Evolutionary conservation across 306 rosid species (phyloP).

Genomic region (Malus fusca): DNA sequence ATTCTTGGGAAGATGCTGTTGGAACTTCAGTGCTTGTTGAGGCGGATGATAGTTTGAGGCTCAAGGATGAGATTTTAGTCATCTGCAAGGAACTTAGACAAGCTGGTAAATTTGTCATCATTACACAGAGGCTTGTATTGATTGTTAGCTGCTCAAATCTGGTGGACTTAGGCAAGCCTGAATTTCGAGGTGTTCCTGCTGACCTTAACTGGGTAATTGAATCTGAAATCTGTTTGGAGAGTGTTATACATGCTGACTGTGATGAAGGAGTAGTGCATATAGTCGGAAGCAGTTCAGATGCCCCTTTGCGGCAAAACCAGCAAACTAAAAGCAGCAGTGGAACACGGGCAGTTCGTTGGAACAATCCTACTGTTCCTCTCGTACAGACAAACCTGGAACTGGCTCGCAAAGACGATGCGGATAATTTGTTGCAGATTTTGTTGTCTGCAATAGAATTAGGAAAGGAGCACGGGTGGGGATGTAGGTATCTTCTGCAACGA

Average conservation of each 20-base stretch:
- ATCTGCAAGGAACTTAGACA: conserved; percentile 75
- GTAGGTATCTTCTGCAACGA: conserved; percentile 64
- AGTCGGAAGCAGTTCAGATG: conserved; percentile 74
- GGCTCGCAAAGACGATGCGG: conserved; percentile 45
- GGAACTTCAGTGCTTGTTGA: conserved; percentile 65
- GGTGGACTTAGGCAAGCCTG: conserved; percentile 65
- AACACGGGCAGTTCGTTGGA: conserved; percentile 44
- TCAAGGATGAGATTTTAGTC: conserved; percentile 61
- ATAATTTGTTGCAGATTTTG: conserved; percentile 46
- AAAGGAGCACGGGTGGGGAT: conserved; percentile 65
- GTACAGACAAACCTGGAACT: conserved; percentile 75
- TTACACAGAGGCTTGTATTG: conserved; percentile 58
- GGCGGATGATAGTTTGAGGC: conserved; percentile 53
- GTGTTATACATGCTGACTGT: conserved; percentile 60
- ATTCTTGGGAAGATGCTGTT: conserved; percentile 91
- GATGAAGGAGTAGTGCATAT: conserved; percentile 55
- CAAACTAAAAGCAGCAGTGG: conserved; percentile 40
- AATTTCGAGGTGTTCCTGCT: conserved; percentile 60
- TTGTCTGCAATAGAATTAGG: conserved; percentile 49
- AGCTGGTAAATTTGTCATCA: conserved; percentile 66
- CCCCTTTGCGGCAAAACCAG: conserved; percentile 43
- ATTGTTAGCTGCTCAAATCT: conserved; percentile 52
- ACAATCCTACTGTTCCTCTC: conserved; percentile 70
- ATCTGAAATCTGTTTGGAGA: conserved; percentile 70
- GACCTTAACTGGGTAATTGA: conserved; percentile 68